Conservation (phyloP, 139 green algal species). For the Spirogloea muscicola region DNA sequence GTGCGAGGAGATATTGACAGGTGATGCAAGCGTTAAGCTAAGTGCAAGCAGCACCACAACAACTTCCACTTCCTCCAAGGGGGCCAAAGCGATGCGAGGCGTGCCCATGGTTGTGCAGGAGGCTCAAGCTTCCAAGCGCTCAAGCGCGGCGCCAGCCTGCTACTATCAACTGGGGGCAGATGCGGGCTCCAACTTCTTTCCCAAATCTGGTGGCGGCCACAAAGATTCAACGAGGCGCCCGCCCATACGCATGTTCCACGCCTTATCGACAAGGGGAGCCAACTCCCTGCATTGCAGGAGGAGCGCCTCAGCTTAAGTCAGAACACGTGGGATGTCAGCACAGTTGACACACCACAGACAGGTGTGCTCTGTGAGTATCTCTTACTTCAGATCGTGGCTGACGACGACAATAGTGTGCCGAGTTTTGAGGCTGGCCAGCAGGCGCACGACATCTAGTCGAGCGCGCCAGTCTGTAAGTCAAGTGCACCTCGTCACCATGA, state of each 20-base stretch:
- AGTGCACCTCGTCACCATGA: no score
- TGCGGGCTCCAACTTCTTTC: background rate
- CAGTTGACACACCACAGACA: background rate
- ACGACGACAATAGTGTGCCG: constrained; percentile 39
- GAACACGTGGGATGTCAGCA: background rate
- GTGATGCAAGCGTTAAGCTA: no score
- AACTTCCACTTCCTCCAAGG: no score
- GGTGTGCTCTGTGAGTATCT: background rate
- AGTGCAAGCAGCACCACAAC: no score
- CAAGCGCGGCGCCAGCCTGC: no score
- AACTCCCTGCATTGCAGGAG: constrained; percentile 13
- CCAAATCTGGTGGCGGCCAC: constrained; percentile 9
- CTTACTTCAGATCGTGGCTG: constrained; percentile 30
- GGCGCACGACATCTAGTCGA: constrained; percentile 23
- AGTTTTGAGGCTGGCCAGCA: constrained; percentile 34
- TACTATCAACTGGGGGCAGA: no score
- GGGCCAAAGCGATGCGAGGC: no score
- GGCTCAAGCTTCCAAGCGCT: no score
- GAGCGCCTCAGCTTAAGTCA: background rate
- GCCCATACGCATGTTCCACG: constrained; percentile 40
- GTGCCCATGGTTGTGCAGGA: no score
- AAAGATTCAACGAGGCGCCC: background rate
- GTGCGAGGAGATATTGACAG: no score
- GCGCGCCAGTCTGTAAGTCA: constrained; percentile 39
- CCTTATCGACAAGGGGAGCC: constrained; percentile 23